Evolutionary conservation across 768 basidiomycete genomes (phyloP), one percentile per base, ranked within the genome.

Genomic region (Amanita thiersii): DNA sequence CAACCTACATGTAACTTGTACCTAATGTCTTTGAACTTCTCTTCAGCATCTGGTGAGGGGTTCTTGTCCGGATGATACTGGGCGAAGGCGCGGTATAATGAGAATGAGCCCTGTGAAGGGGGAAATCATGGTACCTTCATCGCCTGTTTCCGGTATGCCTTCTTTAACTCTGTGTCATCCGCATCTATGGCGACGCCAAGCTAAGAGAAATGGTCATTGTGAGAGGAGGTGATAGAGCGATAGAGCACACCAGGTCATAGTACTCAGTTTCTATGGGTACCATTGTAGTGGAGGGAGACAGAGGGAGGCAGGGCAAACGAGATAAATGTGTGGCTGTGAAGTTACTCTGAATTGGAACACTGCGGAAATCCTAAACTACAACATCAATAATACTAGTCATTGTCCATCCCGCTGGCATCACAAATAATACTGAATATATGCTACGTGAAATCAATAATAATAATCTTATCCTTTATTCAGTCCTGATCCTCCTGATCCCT

Each of bases 41-140:
- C 84, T 57, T 92, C 91, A 1, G 94, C 96, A 53, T 90, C 89
- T n/a, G 80, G 73, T 3, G 88, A 85, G 5, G 78, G 73, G 55
- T 97, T 97, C 73, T 94, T 96, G 64, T 96, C 93, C 3, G 92
- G 93, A 57, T 96, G 92, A 57, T 82, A 94, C 86, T 92, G 50
- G n/a, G n/a, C n/a, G n/a, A 32, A 45, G 20, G 30, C 20, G 15
- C 12, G 20, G 44, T 37, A 17, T 31, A 5, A 33, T 37, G 15
- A 19, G 42, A 20, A 43, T 33, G 29, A 41, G 38, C 20, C 36
- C 34, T 2, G 9, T 2, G 19, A 32, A 28, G 21, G 37, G 20
- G 18, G 21, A 49, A 12, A 6, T 26, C 23, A 42, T 63, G 71
- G 47, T 43, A 86, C 91, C 73, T 86, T 86, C 74, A 97, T 93